Evolutionary conservation across 371 early-diverging fungal species (phyloP), one percentile per base, ranked within the genome.

Genomic region (Rhizopus delemar): DNA sequence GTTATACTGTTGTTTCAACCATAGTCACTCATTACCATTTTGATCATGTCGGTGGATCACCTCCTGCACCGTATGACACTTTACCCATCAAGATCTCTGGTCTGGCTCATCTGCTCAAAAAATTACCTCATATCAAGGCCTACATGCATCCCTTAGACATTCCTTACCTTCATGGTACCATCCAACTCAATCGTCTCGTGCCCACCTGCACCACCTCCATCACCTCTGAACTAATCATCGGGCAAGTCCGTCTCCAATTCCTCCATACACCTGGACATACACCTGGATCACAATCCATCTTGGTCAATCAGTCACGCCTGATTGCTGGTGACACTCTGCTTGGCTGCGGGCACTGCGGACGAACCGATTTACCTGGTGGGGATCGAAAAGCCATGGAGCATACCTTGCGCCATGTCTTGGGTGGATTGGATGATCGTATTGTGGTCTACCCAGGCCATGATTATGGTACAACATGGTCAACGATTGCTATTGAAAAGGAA

Each of bases 191-290:
- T 50, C 83, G 89, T 29, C 73, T 94, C 12, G 71, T 75, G 2
- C 72, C 80, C 4, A 75, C 75, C 0, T 66, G 66, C 51, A 89
- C 91, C n/a, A 68, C 70, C 34, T 34, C 60, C 22, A 84, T 90
- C 55, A 86, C 87, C 3, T 72, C 74, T n/a, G 65, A 60, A 1
- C 59, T 93, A 41, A 67, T 58, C 2, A 65, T 93, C 3, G 88
- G 87, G 31, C 60, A 60, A 7, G 80, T 83, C 0, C 63, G 68
- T 5, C 66, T 93, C 29, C 66, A 76, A 46, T 91, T 93, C 57
- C 59, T 93, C 45, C 95, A 93, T 66, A 93, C 93, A 22, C 94
- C 94, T 0, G 96, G 96, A 8, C 96, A 95, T 71, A 91, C 94
- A 31, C 86, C 89, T 3, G 96, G 95, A 3, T 89, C 90, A 35